Conservation (phyloP, 2,329 filamentous ascomycete genomes). For the Colletotrichum costaricense region DNA sequence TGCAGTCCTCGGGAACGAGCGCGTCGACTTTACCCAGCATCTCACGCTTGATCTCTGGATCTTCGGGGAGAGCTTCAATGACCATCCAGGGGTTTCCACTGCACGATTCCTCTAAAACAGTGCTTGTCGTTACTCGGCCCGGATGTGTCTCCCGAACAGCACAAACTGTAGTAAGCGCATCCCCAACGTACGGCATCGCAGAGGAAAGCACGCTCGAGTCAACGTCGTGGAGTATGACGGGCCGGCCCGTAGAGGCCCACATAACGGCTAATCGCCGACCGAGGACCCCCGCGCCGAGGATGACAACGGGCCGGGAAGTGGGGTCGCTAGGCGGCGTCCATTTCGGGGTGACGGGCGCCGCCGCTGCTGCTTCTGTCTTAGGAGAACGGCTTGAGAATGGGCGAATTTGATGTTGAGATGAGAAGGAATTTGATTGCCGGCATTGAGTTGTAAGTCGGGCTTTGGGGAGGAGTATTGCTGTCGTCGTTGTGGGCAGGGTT, state of each 20-base stretch:
- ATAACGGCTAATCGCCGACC: slow-evolving; percentile 52
- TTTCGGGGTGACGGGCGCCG: slow-evolving; percentile 14
- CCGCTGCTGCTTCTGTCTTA: neutral
- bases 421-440: slow-evolving; percentile 18
- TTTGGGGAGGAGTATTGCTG: slow-evolving; percentile 2
- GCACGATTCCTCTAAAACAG: slow-evolving; percentile 38
- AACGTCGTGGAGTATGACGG: slow-evolving; percentile 44
- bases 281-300: slow-evolving; percentile 54
- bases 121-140: slow-evolving; percentile 41
- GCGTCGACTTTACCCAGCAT: slow-evolving; percentile 43
- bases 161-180: slow-evolving; percentile 46
- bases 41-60: slow-evolving; percentile 43
- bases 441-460: slow-evolving; percentile 17
- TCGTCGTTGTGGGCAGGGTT: neutral
- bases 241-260: slow-evolving; percentile 43
- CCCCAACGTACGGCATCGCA: slow-evolving; percentile 46
- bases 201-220: slow-evolving; percentile 38
- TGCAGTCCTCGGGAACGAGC: slow-evolving; percentile 41
- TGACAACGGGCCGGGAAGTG: slow-evolving; percentile 48
- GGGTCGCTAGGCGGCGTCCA: slow-evolving; percentile 44
- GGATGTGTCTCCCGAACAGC: slow-evolving; percentile 40
- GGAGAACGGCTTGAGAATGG: slow-evolving; percentile 26
- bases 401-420: slow-evolving; percentile 12
- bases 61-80: slow-evolving; percentile 47
- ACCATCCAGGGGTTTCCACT: slow-evolving; percentile 42